Conservation (phyloP, 2,329 filamentous ascomycete species). For the Xylariales sp. region DNA sequence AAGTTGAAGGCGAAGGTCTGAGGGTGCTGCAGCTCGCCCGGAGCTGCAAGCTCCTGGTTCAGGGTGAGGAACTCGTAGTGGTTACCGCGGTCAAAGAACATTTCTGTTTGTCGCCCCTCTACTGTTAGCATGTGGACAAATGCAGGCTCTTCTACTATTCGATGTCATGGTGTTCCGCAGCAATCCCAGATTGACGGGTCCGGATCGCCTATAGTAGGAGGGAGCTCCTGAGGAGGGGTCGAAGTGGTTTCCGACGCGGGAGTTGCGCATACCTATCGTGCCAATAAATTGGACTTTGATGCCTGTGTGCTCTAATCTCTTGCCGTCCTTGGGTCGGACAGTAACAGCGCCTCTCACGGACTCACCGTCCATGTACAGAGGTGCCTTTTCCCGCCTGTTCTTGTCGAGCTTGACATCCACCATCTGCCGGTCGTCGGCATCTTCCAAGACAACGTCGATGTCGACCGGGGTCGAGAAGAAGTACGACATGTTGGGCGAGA, state of each 20-base stretch:
- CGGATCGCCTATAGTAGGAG: no score
- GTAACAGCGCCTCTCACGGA: slow-evolving; percentile 96
- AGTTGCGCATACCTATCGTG: slow-evolving; percentile 75
- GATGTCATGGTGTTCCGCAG: no score
- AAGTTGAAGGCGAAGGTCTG: slow-evolving; percentile 99
- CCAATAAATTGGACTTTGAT: slow-evolving; percentile 99
- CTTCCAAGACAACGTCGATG: slow-evolving; percentile 96
- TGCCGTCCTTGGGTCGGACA: slow-evolving; percentile 94
- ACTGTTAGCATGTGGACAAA: no score
- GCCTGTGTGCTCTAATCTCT: slow-evolving; percentile 93
- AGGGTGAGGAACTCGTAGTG: slow-evolving; percentile 99
- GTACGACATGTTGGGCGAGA: slow-evolving; percentile 70
- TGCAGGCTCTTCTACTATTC: no score
- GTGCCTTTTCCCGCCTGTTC: slow-evolving; percentile 93
- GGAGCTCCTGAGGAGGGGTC: no score
- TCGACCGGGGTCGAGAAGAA: slow-evolving; percentile 98
- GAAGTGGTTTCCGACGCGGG: no score
- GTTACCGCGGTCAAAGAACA: slow-evolving; percentile 99
- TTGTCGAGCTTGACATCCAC: slow-evolving; percentile 99
- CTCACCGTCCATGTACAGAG: slow-evolving; percentile 96
- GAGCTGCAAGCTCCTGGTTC: slow-evolving; percentile 92
- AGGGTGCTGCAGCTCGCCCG: slow-evolving; percentile 95
- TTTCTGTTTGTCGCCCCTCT: slow-evolving; percentile 72
- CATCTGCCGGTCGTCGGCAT: slow-evolving; percentile 88
- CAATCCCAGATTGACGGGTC: no score